Conservation (phyloP, 192 early-diverging fungal species). For the Haplosporangium gracile region DNA sequence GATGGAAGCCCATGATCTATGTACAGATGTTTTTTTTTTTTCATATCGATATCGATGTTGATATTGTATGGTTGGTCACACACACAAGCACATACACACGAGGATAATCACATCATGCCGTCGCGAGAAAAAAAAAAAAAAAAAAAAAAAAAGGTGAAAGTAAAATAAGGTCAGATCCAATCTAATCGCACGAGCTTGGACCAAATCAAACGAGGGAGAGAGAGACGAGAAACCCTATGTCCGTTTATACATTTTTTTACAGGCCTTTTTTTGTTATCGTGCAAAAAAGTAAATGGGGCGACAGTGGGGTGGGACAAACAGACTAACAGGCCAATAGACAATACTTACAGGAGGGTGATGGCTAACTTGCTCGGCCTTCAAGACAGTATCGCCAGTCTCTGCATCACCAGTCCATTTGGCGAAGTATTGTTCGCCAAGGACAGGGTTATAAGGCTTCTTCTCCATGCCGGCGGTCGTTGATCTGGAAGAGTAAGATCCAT, state of each 20-base stretch:
- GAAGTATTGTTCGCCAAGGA: slow-evolving; percentile 66
- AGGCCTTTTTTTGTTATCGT: background rate
- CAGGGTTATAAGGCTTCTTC: slow-evolving; percentile 83
- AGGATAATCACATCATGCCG: background rate
- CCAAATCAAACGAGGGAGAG: background rate
- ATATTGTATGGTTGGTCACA: background rate
- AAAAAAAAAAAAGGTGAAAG: slow-evolving; percentile 4
- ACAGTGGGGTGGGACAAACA: slow-evolving; percentile 54
- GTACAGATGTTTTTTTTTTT: background rate
- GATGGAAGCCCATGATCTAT: slow-evolving; percentile 56
- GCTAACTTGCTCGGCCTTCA: slow-evolving; percentile 63
- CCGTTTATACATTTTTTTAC: background rate
- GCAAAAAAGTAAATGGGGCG: slow-evolving; percentile 49
- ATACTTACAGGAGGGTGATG: slow-evolving; percentile 66
- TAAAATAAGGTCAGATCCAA: slow-evolving; percentile 9
- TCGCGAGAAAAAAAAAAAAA: too few species aligned
- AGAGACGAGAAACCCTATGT: background rate
- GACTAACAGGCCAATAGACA: slow-evolving; percentile 61
- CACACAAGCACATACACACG: background rate
- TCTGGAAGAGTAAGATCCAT: slow-evolving; percentile 81
- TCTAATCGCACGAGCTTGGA: background rate
- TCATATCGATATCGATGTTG: background rate
- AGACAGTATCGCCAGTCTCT: slow-evolving; percentile 49
- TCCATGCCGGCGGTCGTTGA: slow-evolving; percentile 79
- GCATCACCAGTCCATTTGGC: slow-evolving; percentile 60